Evolutionary conservation across 129 eudicot genomes (phyloP), one percentile per base, ranked within the genome.

Genomic region (Artemisia tridentata): DNA sequence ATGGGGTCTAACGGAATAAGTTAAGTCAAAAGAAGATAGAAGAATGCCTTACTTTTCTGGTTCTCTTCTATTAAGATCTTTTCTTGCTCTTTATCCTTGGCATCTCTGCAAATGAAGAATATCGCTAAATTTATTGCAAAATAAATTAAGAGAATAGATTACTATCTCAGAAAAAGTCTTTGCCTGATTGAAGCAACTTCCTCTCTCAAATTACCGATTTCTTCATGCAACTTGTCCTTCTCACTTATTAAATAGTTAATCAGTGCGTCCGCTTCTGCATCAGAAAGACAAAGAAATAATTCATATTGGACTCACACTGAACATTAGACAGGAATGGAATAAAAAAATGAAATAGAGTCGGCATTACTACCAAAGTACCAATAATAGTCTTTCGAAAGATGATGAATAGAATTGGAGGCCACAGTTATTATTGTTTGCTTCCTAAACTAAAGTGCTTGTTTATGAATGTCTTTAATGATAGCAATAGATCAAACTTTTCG

Each of bases 211-310:
- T 93, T 90, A 72, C 61, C 68, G 69, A 78, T 74, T 78, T 89
- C 80, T 34, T 80, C 80, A 31, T 47, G 18, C 61, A 92, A 83
- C 73, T 18, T 78, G 18, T 83, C 85, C 76, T 80, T 85, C 68
- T 87, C 97, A 58, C 74, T 77, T 80, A 64, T 82, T 72, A 89
- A 80, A 71, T 85, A 73, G 27, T 68, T 80, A 68, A 89, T 82
- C 81, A 88, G 66, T 56, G 75, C 88, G 50, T 93, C 98, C 18
- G 95, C 92, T 72, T 86, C 96, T 89, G 88, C 81, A 84, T 54
- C 41, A 83, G 27, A 38, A 55, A 77, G 31, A 78, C 53, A 78
- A 72, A 52, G 31, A 56, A 76, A 72, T 25, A 17, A 64, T 47
- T 63, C 68, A 78, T 14, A 58, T 21, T 72, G 45, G 11, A 11